Percentiles rank a stretch among this genome's conserved stretches.
Evolutionary conservation across 2,329 filamentous ascomycete genomes (phyloP).

Genomic region (Trichophaea hybrida): DNA sequence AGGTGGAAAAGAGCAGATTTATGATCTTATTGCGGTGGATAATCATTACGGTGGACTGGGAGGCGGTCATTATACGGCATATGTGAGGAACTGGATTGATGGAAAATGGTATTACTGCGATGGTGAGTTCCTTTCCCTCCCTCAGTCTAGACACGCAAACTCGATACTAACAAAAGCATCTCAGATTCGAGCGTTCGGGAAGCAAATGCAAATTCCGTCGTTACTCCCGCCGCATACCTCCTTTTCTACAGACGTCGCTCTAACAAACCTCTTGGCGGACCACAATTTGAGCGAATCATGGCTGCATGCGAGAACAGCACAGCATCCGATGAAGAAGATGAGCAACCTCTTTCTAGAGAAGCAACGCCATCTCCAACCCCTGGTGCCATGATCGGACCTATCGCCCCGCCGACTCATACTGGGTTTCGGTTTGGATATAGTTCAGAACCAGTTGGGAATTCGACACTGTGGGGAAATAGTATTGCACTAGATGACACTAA

Average conservation of each 20-base stretch:
- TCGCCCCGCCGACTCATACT: not conserved
- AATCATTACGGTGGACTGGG: slow-evolving; percentile 89
- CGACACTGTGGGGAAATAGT: slow-evolving; percentile 1
- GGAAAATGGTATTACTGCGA: slow-evolving; percentile 93
- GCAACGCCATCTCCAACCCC: not conserved
- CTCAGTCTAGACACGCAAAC: not conserved
- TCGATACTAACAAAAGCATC: not conserved
- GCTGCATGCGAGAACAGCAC: not conserved
- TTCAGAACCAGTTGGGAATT: not conserved
- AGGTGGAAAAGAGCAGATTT: slow-evolving; percentile 69
- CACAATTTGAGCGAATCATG: not conserved
- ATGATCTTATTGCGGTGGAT: slow-evolving; percentile 90
- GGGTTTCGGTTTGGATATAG: not conserved
- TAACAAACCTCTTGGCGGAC: slow-evolving; percentile 58
- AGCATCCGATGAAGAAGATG: not conserved
- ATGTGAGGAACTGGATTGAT: slow-evolving; percentile 82
- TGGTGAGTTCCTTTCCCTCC: slow-evolving; percentile 42
- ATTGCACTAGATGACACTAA: not conserved
- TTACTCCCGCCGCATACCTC: slow-evolving; percentile 71
- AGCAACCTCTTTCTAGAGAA: not conserved
- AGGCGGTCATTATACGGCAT: slow-evolving; percentile 92
- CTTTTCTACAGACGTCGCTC: slow-evolving; percentile 90
- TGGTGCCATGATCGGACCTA: not conserved
- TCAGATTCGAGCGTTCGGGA: slow-evolving; percentile 60
- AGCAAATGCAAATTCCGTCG: slow-evolving; percentile 46